Evolutionary conservation across 1,284 basidiomycete species (phyloP).

Genomic region (Marasmius sp.): DNA sequence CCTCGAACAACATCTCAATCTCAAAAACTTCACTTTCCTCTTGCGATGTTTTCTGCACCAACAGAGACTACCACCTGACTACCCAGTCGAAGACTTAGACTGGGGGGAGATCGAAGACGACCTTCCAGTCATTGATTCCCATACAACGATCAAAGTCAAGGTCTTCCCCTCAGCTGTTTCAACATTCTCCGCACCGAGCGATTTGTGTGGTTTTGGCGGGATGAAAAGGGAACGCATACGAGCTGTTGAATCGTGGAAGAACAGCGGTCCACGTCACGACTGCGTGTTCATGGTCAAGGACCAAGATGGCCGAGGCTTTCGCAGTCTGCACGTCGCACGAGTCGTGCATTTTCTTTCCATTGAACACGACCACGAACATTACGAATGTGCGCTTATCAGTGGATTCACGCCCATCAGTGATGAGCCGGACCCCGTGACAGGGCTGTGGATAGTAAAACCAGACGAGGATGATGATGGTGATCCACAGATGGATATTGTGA

Average conservation of each 20-base stretch:
- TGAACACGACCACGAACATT: background rate
- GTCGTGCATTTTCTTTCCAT: constrained; percentile 21
- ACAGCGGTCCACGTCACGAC: constrained; percentile 21
- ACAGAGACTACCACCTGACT: too few relatives aligned
- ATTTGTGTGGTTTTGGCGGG: constrained; percentile 20
- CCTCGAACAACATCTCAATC: too few relatives aligned
- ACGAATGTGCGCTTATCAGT: background rate
- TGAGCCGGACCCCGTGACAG: constrained; percentile 21
- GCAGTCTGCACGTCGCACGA: constrained; percentile 13
- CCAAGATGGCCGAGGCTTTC: constrained; percentile 11
- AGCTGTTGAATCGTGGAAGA: constrained; percentile 18
- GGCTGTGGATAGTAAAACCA: constrained; percentile 26
- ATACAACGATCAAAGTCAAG: too few relatives aligned
- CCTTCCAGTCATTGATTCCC: too few relatives aligned
- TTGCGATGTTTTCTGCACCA: too few relatives aligned
- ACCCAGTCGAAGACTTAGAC: constrained; percentile 3
- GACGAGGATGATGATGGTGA: constrained; percentile 12
- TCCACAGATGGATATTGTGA: constrained; percentile 13
- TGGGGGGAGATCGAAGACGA: background rate
- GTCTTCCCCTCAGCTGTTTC: constrained; percentile 21
- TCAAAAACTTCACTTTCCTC: too few relatives aligned
- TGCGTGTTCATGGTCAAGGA: constrained; percentile 24
- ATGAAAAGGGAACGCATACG: constrained; percentile 22
- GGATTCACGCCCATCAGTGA: background rate
- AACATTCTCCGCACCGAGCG: constrained; percentile 28